These are phyloP conservation scores for Jackrogersella multiformis DNA, from an alignment of 495 filamentous ascomycete genomes.

Conservation along the genomic window DNA sequence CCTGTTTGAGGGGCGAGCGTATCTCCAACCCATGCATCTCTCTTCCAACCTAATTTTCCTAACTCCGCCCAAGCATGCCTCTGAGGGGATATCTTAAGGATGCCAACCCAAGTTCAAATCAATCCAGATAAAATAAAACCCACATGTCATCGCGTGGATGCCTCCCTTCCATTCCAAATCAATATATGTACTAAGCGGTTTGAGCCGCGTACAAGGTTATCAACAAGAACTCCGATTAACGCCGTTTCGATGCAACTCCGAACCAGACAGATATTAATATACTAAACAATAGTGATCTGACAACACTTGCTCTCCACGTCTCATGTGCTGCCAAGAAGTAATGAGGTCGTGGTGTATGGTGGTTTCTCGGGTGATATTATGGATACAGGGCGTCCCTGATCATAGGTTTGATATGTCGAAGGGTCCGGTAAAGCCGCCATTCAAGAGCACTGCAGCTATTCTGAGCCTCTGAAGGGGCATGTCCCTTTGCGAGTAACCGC, in stretches of 20 bases:
- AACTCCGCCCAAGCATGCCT: conserved; percentile 27
- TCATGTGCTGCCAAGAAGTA: not conserved
- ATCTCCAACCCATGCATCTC: not conserved
- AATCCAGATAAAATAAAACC: conserved; percentile 2
- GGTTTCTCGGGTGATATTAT: not conserved
- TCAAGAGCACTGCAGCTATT: conserved; percentile 75
- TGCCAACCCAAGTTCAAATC: conserved; percentile 6
- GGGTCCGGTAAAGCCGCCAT: conserved; percentile 66
- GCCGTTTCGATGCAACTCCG: conserved; percentile 17
- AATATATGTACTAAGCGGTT: not conserved
- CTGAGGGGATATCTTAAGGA: conserved; percentile 31
- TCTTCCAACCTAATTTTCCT: not conserved
- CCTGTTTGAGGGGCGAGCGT: not conserved
- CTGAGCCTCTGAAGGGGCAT: conserved; percentile 67
- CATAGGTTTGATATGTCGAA: conserved; percentile 52
- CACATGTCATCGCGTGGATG: not conserved
- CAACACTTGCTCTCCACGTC: not conserved
- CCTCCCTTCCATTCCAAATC: not conserved
- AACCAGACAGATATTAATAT: not conserved
- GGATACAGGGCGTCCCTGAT: not conserved
- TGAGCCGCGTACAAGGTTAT: conserved; percentile 2
- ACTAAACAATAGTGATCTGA: not conserved
- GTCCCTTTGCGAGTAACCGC: conserved; percentile 63
- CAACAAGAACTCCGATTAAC: conserved; percentile 15
- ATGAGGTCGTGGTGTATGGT: not conserved